Percentiles rank a stretch among this genome's conserved stretches.
These are phyloP conservation scores for Glycine soja DNA, from an alignment of 306 rosid genomes.

Conservation along the genomic window DNA sequence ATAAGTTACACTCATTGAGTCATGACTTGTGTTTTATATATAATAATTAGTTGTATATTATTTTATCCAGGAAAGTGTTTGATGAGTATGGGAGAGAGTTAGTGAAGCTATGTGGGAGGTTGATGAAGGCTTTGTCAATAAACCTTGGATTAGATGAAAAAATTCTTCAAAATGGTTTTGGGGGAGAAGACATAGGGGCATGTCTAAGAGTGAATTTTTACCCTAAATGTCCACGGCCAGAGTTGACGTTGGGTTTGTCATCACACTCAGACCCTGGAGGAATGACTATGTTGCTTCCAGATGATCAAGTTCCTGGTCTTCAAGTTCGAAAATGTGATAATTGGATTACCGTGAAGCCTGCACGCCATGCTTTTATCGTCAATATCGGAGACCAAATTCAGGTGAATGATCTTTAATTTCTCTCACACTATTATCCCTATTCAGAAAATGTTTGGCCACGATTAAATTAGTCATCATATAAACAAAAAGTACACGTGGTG, in stretches of 20 bases:
- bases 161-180: constrained; percentile 67
- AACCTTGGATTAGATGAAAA: constrained; percentile 70
- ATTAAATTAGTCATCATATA: constrained; percentile 12
- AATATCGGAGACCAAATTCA: constrained; percentile 96
- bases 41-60: no score
- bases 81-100: constrained; percentile 89
- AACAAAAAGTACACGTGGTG: constrained; percentile 53
- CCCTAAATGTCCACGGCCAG: constrained; percentile 88
- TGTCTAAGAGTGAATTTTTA: constrained; percentile 85
- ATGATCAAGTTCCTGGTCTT: constrained; percentile 74
- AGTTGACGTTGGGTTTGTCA: constrained; percentile 77
- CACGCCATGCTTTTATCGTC: constrained; percentile 78
- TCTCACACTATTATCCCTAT: background rate
- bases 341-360: constrained; percentile 92
- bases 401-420: constrained; percentile 46
- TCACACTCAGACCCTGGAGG: constrained; percentile 98
- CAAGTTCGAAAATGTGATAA: constrained; percentile 66
- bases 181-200: constrained; percentile 83
- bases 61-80: constrained; percentile 60
- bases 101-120: constrained; percentile 74
- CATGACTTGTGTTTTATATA: no score
- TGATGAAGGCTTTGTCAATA: constrained; percentile 65
- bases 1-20: no score
- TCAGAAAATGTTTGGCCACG: constrained; percentile 7
- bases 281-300: constrained; percentile 78